Evolutionary conservation across 345 rosid species (phyloP).

Genomic region (Citrus mangshanensis): DNA sequence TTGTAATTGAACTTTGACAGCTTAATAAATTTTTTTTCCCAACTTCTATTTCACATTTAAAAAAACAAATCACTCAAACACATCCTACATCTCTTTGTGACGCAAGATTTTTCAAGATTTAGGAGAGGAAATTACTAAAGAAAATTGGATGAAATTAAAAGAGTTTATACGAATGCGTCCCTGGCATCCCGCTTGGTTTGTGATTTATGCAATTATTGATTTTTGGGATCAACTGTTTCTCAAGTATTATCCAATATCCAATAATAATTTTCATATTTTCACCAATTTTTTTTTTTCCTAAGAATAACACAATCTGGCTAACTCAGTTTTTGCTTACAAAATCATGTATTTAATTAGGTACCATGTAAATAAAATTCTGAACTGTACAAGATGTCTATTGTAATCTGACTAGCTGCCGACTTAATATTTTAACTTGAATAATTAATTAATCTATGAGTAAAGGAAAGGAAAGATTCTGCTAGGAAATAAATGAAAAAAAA

Average conservation of each 20-base stretch:
- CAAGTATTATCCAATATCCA: neutral
- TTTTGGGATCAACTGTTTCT: neutral
- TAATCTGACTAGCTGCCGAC: conserved; percentile 2
- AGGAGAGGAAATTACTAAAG: neutral
- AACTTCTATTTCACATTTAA: no score
- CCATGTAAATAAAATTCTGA: neutral
- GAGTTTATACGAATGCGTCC: neutral
- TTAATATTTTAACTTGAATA: neutral
- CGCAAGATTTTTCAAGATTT: no score
- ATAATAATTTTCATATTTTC: neutral
- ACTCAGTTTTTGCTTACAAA: neutral
- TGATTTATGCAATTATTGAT: neutral
- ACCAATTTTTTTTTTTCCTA: neutral
- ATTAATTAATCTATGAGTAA: neutral
- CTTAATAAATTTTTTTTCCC: no score
- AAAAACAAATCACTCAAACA: no score
- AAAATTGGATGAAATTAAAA: neutral
- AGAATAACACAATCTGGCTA: neutral
- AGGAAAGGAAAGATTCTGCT: conserved; percentile 8
- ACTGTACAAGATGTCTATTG: neutral
- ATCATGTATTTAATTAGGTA: neutral
- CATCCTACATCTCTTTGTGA: no score
- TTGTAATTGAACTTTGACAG: no score
- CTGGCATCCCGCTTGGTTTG: neutral
- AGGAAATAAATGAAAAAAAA: neutral